A percentile compares a stretch with the other conserved stretches of the same genome.
Evolutionary conservation across 2,329 filamentous ascomycete species (phyloP).

Genomic region (Aspergillus sp.): DNA sequence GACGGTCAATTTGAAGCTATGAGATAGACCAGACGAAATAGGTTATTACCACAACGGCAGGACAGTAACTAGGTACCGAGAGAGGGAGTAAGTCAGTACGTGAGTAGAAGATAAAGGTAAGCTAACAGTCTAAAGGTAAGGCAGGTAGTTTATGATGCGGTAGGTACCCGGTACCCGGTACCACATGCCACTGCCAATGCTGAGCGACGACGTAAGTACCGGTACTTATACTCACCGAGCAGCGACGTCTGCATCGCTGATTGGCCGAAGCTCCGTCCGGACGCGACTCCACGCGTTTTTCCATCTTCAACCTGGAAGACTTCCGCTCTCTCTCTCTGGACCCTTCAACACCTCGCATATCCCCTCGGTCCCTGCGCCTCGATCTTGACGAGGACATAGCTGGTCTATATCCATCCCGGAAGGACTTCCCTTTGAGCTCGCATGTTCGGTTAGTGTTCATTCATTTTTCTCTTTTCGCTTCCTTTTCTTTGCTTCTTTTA

Average conservation of each 20-base stretch:
- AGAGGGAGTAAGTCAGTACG: neutral
- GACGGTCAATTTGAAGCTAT: no score
- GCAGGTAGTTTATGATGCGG: neutral
- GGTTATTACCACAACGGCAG: no score
- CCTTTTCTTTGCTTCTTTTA: no score
- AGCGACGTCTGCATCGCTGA: slow-evolving; percentile 5
- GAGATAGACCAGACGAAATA: no score
- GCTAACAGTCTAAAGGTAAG: neutral
- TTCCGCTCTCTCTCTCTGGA: neutral
- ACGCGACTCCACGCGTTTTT: slow-evolving; percentile 17
- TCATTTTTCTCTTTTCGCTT: no score
- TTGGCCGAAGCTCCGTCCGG: slow-evolving; percentile 16
- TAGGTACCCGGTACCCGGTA: neutral
- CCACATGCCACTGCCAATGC: neutral
- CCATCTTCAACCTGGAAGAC: neutral
- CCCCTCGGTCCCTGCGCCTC: neutral
- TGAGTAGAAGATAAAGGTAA: no score
- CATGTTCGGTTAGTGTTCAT: neutral
- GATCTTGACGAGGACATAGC: neutral
- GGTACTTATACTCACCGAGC: neutral
- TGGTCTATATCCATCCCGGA: neutral
- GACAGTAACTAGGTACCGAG: neutral
- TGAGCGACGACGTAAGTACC: neutral
- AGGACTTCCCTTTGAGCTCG: no score
- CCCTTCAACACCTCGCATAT: no score